Evolutionary conservation across 2,329 filamentous ascomycete genomes (phyloP).

Genomic region (Fusarium humuli): DNA sequence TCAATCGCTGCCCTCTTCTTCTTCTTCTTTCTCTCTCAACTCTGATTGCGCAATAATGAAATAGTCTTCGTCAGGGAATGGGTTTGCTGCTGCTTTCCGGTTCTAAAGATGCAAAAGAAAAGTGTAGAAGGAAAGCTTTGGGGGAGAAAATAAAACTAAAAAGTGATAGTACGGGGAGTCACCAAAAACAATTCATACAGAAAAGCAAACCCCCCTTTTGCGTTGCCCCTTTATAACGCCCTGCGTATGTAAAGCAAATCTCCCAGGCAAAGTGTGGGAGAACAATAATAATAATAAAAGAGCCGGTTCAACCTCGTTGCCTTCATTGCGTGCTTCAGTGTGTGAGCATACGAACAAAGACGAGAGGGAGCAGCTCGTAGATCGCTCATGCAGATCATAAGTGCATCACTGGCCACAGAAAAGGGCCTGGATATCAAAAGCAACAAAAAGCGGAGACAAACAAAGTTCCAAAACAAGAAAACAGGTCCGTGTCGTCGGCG

Average conservation of each 20-base stretch:
- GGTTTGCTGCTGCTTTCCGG: conserved; percentile 45
- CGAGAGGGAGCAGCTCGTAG: conserved; percentile 53
- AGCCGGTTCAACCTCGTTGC: conserved; percentile 39
- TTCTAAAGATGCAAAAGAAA: conserved; percentile 48
- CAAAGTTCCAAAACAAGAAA: conserved; percentile 42
- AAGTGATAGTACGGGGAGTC: conserved; percentile 41
- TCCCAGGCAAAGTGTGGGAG: conserved; percentile 27
- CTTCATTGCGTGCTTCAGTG: conserved; percentile 34
- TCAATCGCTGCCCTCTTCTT: not conserved
- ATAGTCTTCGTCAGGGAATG: conserved; percentile 46
- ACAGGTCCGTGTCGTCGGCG: conserved; percentile 22
- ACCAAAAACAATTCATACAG: conserved; percentile 40
- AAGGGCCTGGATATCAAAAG: conserved; percentile 54
- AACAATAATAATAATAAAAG: conserved; percentile 8
- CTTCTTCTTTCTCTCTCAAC: conserved; percentile 4
- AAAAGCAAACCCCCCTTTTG: conserved; percentile 40
- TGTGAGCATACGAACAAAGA: conserved; percentile 35
- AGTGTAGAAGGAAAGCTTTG: conserved; percentile 37
- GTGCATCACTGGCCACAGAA: conserved; percentile 48
- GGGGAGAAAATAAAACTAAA: conserved; percentile 38
- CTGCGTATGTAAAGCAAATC: conserved; percentile 49
- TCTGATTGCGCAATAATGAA: conserved; percentile 36
- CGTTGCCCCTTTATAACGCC: conserved; percentile 50
- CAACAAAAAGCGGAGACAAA: conserved; percentile 44
- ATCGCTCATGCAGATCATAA: conserved; percentile 65